Evolutionary conservation across 2,329 filamentous ascomycete genomes (phyloP).

Genomic region (Penicillium nordicum): DNA sequence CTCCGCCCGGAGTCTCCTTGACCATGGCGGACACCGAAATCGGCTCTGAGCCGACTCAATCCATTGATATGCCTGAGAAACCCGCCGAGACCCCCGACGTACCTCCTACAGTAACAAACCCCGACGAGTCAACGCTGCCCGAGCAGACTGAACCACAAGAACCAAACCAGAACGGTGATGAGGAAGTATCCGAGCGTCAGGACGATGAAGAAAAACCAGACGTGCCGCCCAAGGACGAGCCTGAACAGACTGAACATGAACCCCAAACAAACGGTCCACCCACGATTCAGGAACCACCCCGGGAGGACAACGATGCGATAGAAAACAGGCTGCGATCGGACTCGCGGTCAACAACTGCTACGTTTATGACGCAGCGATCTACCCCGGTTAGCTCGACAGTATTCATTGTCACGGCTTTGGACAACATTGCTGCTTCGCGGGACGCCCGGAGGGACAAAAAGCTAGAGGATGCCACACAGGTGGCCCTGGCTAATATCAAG

Average conservation of each 20-base stretch:
- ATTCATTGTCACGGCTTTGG: slow-evolving; percentile 89
- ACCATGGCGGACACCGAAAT: slow-evolving; percentile 43
- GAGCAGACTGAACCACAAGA: slow-evolving; percentile 30
- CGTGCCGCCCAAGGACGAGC: slow-evolving; percentile 24
- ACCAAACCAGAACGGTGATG: slow-evolving; percentile 22
- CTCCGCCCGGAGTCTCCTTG: slow-evolving; percentile 38
- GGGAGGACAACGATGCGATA: slow-evolving; percentile 18
- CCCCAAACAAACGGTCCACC: slow-evolving; percentile 17
- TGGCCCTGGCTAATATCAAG: slow-evolving; percentile 81
- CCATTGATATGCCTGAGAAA: slow-evolving; percentile 22
- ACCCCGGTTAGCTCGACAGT: slow-evolving; percentile 87
- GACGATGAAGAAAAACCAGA: slow-evolving; percentile 25
- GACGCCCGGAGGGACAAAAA: slow-evolving; percentile 85
- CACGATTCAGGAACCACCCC: slow-evolving; percentile 21
- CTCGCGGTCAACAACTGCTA: slow-evolving; percentile 58
- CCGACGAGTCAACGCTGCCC: slow-evolving; percentile 33
- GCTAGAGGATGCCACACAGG: slow-evolving; percentile 74
- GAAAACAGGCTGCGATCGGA: slow-evolving; percentile 53
- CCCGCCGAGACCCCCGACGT: slow-evolving; percentile 31
- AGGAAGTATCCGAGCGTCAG: slow-evolving; percentile 12
- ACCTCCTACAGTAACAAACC: slow-evolving; percentile 24
- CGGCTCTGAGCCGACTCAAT: slow-evolving; percentile 32
- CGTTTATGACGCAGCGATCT: slow-evolving; percentile 50
- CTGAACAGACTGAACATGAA: slow-evolving; percentile 25
- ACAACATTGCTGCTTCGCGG: slow-evolving; percentile 86